Base-by-base conservation (phyloP, 2,329 filamentous ascomycete genomes). In the Neofusicoccum ribis region DNA sequence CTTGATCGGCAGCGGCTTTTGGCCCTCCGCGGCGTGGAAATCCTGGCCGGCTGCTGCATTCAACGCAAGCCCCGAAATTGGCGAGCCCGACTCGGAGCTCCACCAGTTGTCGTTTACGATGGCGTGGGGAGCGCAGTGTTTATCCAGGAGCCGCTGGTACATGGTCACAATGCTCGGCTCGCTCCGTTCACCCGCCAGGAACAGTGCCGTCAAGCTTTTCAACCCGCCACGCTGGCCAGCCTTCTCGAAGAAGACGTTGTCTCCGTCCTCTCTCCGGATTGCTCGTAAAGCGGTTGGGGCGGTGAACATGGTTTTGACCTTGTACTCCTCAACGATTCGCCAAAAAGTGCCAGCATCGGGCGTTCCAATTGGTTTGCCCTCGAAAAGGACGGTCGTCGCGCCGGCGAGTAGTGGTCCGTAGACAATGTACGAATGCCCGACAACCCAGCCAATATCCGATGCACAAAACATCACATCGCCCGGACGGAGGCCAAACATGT, bases 361-460 rank as follows among this genome's bases (percentile, higher is more conserved):
- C 0, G 93, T 97, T 4, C 93, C 93, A 12, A 97, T 84, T 0
- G 93, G 93, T 70, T 97, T 97, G n/a, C 93, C 94, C 79, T 97
- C 93, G 76, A 93, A 97, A 0, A 97, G 82, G 1, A 97, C 86
- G 0, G 92, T 96, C 1, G 93, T 89, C 1, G 93, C 93, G 5
- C 93, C 93, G 0, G 90, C 87, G 1, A 97, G 85, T 5, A 98
- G 85, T 12, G 93, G 93, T 3, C 88, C 93, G 73, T 97, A 97
- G 12, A 97, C 82, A 68, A 97, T 97, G 74, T 95, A 97, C 5
- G 88, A 90, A 74, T 93, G 88, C 2, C 91, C 91, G 0, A 95
- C 91, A 0, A 93, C 92, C 94, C 93, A 97, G 37, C 93, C 94
- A 65, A 97, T 94, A 73, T 98, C 93, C 14, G 89, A 92, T 1